These are phyloP conservation scores for Sphaerulina populicola DNA, from an alignment of 2,329 filamentous ascomycete genomes.

Conservation along the genomic window DNA sequence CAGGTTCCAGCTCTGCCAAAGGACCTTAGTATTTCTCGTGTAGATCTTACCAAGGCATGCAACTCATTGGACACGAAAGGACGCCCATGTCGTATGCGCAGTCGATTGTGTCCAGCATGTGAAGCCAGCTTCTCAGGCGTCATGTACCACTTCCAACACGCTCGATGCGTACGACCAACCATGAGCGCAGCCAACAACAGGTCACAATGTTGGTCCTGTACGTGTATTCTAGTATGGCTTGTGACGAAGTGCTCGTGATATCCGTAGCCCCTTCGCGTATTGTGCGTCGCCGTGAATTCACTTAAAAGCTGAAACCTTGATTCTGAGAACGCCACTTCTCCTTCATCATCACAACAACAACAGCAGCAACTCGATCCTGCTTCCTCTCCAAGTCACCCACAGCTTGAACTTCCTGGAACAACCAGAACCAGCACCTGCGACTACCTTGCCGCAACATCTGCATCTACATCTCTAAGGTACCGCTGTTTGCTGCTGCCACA, in stretches of 20 bases:
- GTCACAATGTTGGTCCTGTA: neutral
- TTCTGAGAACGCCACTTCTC: neutral
- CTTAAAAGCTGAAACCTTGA: neutral
- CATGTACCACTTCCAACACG: slow-evolving; percentile 1
- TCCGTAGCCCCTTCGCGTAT: neutral
- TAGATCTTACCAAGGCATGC: neutral
- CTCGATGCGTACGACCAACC: neutral
- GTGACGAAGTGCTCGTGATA: neutral
- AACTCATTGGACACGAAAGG: neutral
- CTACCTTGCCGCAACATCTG: neutral
- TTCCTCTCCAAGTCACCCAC: neutral
- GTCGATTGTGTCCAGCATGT: neutral
- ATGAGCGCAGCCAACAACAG: neutral
- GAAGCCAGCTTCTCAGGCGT: neutral
- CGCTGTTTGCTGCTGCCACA: neutral
- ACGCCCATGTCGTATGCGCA: neutral
- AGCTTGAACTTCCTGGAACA: neutral
- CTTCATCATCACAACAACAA: neutral
- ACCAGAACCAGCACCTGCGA: neutral
- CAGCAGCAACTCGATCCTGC: neutral
- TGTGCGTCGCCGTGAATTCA: neutral
- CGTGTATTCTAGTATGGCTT: neutral
- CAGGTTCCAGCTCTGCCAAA: too few relatives aligned
- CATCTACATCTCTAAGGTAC: neutral
- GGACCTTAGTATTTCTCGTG: too few relatives aligned